phyloP scores from a whole-genome alignment of 176 grass and related monocot species.

The Secale cereale region DNA sequence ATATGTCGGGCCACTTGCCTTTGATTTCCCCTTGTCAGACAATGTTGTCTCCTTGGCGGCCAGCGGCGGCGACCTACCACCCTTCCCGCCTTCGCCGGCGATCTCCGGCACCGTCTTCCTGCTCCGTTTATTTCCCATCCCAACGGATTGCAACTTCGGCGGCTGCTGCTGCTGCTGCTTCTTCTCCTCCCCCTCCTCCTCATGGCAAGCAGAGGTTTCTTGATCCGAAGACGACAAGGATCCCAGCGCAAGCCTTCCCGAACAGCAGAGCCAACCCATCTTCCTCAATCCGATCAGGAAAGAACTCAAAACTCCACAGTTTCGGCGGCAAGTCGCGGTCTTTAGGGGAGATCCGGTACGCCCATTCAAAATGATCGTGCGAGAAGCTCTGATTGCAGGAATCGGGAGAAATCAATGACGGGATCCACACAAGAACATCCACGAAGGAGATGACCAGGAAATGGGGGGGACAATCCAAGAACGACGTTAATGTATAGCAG shows the following conservation, averaged over 20 bases:
- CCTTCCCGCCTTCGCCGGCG: not conserved
- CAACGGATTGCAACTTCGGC: not conserved
- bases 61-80: not conserved
- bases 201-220: slow-evolving; percentile 1
- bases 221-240: not conserved
- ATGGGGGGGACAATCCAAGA: not conserved
- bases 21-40: slow-evolving; percentile 18
- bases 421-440: not conserved
- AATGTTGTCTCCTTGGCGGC: not conserved
- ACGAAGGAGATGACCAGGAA: not conserved
- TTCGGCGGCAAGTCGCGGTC: not conserved
- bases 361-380: not conserved
- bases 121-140: slow-evolving; percentile 12
- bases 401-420: not conserved
- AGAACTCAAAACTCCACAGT: not conserved
- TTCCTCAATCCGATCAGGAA: slow-evolving; percentile 18
- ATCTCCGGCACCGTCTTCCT: slow-evolving; percentile 15
- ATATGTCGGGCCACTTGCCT: not conserved
- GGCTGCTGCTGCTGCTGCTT: not conserved
- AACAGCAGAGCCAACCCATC: slow-evolving; percentile 17
- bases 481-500: slow-evolving; percentile 21
- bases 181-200: not conserved
- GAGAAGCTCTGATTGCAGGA: not conserved
- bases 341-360: not conserved
- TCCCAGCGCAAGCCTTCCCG: not conserved